Conservation (phyloP, 2,329 filamentous ascomycete species). For the Ceratocystis diversiconidia region DNA sequence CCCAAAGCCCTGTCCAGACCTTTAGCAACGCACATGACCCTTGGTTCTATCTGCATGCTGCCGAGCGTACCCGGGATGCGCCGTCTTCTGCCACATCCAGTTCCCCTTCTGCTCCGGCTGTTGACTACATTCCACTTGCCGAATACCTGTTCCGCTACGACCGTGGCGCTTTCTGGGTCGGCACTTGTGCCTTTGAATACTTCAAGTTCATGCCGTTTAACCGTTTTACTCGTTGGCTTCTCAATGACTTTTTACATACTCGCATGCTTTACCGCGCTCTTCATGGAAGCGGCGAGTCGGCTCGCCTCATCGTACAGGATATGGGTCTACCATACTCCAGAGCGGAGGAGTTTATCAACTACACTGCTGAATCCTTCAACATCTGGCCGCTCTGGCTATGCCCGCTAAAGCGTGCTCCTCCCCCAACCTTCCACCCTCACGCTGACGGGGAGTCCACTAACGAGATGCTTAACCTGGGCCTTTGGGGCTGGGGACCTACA, state of each 20-base stretch:
- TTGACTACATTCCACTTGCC: conserved; percentile 50
- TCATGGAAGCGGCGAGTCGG: conserved; percentile 50
- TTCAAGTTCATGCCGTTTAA: conserved; percentile 52
- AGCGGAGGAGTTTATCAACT: conserved; percentile 40
- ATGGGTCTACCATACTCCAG: conserved; percentile 42
- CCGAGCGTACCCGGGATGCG: conserved; percentile 29
- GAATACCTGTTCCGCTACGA: conserved; percentile 70
- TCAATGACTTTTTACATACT: conserved; percentile 60
- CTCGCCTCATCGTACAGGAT: conserved; percentile 55
- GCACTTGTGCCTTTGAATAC: conserved; percentile 50
- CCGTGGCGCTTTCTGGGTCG: conserved; percentile 62
- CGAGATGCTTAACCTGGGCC: conserved; percentile 46
- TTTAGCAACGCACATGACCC: conserved; percentile 48
- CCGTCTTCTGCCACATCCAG: conserved; percentile 18
- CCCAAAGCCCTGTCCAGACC: conserved; percentile 33
- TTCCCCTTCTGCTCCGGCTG: conserved; percentile 20
- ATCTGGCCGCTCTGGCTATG: conserved; percentile 51
- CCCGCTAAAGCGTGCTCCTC: conserved; percentile 34
- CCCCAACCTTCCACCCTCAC: conserved; percentile 43
- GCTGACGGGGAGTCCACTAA: conserved; percentile 21
- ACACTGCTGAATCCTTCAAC: conserved; percentile 34
- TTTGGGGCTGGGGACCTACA: conserved; percentile 64
- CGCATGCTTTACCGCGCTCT: conserved; percentile 60
- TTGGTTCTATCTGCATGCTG: conserved; percentile 64
- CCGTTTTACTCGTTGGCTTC: conserved; percentile 48